Evolutionary conservation across 2,329 filamentous ascomycete genomes (phyloP), one percentile per base, ranked within the genome.

Genomic region (Cladophialophora exuberans): DNA sequence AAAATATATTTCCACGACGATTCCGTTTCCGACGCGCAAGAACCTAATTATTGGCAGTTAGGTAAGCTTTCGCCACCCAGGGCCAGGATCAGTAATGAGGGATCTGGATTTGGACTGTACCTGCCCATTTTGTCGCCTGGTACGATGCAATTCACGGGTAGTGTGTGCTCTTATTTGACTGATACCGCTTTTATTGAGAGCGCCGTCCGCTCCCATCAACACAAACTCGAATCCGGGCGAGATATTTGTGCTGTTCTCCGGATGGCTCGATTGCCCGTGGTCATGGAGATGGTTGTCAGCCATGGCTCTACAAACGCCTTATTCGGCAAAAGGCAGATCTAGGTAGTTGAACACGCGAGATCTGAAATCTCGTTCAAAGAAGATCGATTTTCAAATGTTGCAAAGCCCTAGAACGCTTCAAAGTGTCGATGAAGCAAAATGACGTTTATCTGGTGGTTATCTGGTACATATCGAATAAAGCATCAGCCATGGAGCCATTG

Each of bases 81-180:
- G 13, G 28, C 28, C 13, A 13, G 7, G 13, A 6, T 31, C 13
- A 6, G 28, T 13, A 31, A 31, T 7, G 28, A 9, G 18, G 15
- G 13, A 6, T 6, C 25, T 44, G 42, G 23, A 9, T 2, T 15
- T 18, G 11, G 5, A n/a, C 47, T 48, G 23, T 48, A 58, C 56
- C 46, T 58, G 52, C 36, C 47, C 51, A 15, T 13, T 47, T 20
- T 52, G 20, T 6, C 56, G 56, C 33, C 56, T 41, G 3, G 56
- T 43, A 23, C 47, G 42, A 23, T 58, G 56, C 51, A 58, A 15
- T 41, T 58, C 56, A 26, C 56, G 33, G n/a, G 56, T 58, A n/a
- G 56, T 58, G 30, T 58, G 56, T 11, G 56, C 56, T 30, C 56
- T 50, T 26, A 58, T 58, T 35, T 58, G 56, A 42, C 56, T 58